Conservation (phyloP, 176 grass and related monocot species). For the Oryza glumipatula region DNA sequence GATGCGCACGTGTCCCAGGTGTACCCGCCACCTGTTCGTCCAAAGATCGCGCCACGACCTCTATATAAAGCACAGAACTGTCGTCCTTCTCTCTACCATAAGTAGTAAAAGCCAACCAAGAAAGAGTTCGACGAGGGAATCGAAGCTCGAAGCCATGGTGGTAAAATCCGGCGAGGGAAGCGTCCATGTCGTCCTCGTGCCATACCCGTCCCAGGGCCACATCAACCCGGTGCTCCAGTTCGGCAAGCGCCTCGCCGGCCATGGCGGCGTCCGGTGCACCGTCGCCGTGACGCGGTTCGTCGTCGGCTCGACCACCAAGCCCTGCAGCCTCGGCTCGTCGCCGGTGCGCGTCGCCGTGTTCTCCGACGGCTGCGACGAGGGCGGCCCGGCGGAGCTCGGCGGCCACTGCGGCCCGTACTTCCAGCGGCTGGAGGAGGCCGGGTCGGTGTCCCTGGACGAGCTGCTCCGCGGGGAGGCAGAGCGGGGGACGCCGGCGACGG, state of each 20-base stretch:
- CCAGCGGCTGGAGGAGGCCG: constrained; percentile 40
- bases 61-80: neutral
- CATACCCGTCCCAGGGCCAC: constrained; percentile 78
- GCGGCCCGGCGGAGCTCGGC: constrained; percentile 39
- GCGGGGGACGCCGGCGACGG: constrained; percentile 37
- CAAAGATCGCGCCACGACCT: neutral
- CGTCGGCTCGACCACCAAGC: constrained; percentile 30
- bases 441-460: constrained; percentile 48
- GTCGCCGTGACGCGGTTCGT: constrained; percentile 54
- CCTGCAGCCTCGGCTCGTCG: neutral
- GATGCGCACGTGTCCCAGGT: neutral
- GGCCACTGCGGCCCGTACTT: constrained; percentile 42
- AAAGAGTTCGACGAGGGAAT: no score
- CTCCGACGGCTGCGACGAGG: constrained; percentile 52
- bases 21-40: neutral
- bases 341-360: constrained; percentile 37
- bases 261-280: constrained; percentile 52
- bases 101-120: no score
- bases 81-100: neutral
- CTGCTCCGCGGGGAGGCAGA: constrained; percentile 55
- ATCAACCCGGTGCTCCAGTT: constrained; percentile 79
- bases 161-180: neutral
- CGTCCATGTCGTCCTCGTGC: constrained; percentile 54
- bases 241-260: constrained; percentile 56
- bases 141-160: neutral